Evolutionary conservation across 2,329 filamentous ascomycete genomes (phyloP).

Genomic region (Penicillium italicum): DNA sequence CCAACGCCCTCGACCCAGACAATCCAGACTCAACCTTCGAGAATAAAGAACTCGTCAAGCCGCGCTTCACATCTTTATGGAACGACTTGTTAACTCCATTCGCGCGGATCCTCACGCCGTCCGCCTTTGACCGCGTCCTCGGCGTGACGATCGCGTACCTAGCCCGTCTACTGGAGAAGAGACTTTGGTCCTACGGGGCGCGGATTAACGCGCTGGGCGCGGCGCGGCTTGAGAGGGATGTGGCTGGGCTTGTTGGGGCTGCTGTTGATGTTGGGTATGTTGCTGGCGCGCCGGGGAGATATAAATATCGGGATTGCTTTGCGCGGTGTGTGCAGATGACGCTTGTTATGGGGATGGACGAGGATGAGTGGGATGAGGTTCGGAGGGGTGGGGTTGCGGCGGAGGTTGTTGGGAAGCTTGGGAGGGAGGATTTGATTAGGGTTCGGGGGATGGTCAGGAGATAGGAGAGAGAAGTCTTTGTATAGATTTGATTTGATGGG

Average conservation of each 20-base stretch:
- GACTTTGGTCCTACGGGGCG: conserved; percentile 75
- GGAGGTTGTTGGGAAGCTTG: conserved; percentile 61
- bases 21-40: conserved; percentile 41
- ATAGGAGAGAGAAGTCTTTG: background rate
- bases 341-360: conserved; percentile 89
- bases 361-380: conserved; percentile 88
- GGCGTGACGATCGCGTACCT: conserved; percentile 71
- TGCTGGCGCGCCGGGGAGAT: conserved; percentile 51
- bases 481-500: background rate
- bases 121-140: conserved; percentile 72
- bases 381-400: conserved; percentile 46
- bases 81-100: conserved; percentile 80
- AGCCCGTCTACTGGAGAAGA: conserved; percentile 76
- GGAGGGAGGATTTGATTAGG: conserved; percentile 67
- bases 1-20: conserved; percentile 45
- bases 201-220: conserved; percentile 78
- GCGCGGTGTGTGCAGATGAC: conserved; percentile 72
- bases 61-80: conserved; percentile 82
- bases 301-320: conserved; percentile 74
- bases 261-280: conserved; percentile 40
- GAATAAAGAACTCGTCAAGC: conserved; percentile 63
- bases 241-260: conserved; percentile 65
- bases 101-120: conserved; percentile 74
- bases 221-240: conserved; percentile 77
- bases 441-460: conserved; percentile 65